Percentiles rank a stretch among this genome's conserved stretches.
These are phyloP conservation scores for Sarocladium oryzae DNA, from an alignment of 2,329 filamentous ascomycete species.

Conservation along the genomic window DNA sequence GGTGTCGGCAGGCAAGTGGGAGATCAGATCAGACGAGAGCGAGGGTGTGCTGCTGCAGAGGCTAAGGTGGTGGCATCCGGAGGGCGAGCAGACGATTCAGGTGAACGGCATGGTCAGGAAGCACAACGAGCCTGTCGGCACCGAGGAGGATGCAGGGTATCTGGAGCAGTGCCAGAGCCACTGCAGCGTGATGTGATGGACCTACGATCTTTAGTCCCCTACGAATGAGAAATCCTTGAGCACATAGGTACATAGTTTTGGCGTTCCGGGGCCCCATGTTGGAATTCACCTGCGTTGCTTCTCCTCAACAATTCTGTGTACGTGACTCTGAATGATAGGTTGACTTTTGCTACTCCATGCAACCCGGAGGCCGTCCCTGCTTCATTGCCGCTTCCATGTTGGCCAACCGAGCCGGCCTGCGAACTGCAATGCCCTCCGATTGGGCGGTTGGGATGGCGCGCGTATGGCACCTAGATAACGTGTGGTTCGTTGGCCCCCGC, in stretches of 20 bases:
- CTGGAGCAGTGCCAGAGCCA: slow-evolving; percentile 58
- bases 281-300: too few species aligned
- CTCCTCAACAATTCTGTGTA: too few species aligned
- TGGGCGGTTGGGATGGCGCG: neutral
- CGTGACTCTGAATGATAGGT: too few species aligned
- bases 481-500: too few species aligned
- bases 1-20: slow-evolving; percentile 84
- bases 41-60: slow-evolving; percentile 66
- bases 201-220: too few species aligned
- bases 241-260: slow-evolving; percentile 3
- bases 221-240: neutral
- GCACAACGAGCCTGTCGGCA: slow-evolving; percentile 48
- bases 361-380: too few species aligned
- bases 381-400: too few species aligned
- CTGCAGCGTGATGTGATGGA: slow-evolving; percentile 48
- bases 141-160: slow-evolving; percentile 70
- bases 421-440: neutral
- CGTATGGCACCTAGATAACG: too few species aligned
- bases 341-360: too few species aligned
- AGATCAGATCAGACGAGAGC: slow-evolving; percentile 67
- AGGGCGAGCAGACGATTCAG: slow-evolving; percentile 73
- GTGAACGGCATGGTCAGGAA: slow-evolving; percentile 67
- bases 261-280: neutral
- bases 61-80: slow-evolving; percentile 87
- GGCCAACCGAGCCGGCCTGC: too few species aligned